Conservation (phyloP, 2,329 filamentous ascomycete genomes). For the Hypoxylon sp. region DNA sequence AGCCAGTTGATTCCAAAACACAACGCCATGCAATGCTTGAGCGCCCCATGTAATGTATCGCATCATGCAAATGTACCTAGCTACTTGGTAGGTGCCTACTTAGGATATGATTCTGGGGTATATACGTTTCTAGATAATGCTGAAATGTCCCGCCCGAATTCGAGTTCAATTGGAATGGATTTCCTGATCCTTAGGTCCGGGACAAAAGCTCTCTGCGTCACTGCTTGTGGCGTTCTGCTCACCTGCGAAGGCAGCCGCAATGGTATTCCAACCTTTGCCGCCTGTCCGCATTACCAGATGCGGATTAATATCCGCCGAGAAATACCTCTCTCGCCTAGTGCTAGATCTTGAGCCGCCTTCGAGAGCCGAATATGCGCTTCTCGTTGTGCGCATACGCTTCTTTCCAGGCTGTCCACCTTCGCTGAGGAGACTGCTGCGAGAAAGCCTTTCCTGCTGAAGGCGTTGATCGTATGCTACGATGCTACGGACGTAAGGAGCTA, state of each 20-base stretch:
- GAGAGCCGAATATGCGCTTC: constrained; percentile 81
- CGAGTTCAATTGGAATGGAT: constrained; percentile 7
- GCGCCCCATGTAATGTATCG: constrained; percentile 7
- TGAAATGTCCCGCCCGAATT: constrained; percentile 5
- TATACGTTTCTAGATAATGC: constrained; percentile 24
- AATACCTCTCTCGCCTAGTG: constrained; percentile 81
- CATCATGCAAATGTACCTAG: not conserved
- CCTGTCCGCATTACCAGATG: constrained; percentile 76
- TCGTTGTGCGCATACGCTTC: constrained; percentile 78
- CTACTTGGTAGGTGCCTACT: not conserved
- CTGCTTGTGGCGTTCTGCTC: constrained; percentile 1
- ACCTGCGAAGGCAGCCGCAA: constrained; percentile 23
- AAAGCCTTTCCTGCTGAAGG: constrained; percentile 76
- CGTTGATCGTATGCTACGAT: constrained; percentile 84
- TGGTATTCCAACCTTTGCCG: constrained; percentile 57
- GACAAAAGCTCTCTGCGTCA: constrained; percentile 11
- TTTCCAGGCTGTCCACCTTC: constrained; percentile 66
- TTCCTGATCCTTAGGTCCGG: constrained; percentile 12
- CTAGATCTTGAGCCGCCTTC: constrained; percentile 79
- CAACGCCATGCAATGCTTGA: constrained; percentile 23
- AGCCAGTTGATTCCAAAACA: constrained; percentile 15
- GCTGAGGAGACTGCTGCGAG: constrained; percentile 73
- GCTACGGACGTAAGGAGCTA: constrained; percentile 90
- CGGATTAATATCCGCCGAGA: constrained; percentile 73
- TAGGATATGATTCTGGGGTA: constrained; percentile 9